Percentiles rank a stretch among this genome's conserved stretches.
Evolutionary conservation across 140 eudicot species (phyloP).

Genomic region (Oenanthe javanica): DNA sequence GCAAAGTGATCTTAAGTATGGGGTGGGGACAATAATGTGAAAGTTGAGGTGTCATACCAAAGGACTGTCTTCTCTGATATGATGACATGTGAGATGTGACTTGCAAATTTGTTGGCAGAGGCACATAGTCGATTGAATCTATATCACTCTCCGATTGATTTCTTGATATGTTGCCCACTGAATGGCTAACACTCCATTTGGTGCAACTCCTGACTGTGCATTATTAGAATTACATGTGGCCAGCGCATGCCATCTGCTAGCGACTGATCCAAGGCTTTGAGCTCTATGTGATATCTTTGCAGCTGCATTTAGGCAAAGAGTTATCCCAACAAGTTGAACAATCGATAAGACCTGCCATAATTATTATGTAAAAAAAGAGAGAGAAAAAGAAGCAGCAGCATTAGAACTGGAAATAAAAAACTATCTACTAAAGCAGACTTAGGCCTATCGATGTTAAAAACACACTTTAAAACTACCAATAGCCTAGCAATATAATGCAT

Average conservation of each 20-base stretch:
- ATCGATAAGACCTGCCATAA: constrained; percentile 55
- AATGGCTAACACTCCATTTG: constrained; percentile 22
- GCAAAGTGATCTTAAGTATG: not conserved
- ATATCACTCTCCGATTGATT: constrained; percentile 48
- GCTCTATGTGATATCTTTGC: constrained; percentile 70
- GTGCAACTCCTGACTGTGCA: constrained; percentile 21
- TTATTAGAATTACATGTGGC: constrained; percentile 49
- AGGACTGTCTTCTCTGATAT: constrained; percentile 55
- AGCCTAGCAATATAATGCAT: not conserved
- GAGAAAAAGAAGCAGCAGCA: not conserved
- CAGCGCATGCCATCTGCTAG: constrained; percentile 71
- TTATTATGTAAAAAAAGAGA: constrained; percentile 3
- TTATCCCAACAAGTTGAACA: constrained; percentile 57
- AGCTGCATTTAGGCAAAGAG: constrained; percentile 60
- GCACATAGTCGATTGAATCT: constrained; percentile 43
- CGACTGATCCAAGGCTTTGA: constrained; percentile 65
- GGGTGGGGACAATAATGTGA: not conserved
- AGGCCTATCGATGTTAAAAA: not conserved
- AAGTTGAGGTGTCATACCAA: constrained; percentile 37
- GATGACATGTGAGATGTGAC: constrained; percentile 38
- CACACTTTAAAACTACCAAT: not conserved
- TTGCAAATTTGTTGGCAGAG: constrained; percentile 30
- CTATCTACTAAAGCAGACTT: not conserved
- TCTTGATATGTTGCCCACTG: constrained; percentile 15
- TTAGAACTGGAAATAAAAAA: not conserved